Conservation (phyloP, 148 eudicot species). For the Silene uniflora region DNA sequence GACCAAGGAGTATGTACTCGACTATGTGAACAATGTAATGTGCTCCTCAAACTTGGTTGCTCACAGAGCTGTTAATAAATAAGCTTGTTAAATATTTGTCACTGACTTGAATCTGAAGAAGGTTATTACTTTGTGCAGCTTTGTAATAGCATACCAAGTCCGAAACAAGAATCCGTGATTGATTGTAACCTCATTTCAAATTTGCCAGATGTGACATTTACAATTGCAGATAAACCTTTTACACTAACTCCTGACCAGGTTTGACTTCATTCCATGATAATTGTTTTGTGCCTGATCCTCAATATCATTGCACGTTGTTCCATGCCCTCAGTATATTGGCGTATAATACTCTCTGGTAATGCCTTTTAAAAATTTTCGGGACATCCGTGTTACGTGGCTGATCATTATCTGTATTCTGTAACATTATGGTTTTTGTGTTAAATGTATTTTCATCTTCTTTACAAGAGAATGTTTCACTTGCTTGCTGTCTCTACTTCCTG, state of each 20-base stretch:
- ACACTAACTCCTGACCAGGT: conserved; percentile 87
- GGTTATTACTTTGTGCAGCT: conserved; percentile 41
- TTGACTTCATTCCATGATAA: conserved; percentile 6
- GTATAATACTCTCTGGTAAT: background rate
- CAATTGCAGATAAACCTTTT: conserved; percentile 57
- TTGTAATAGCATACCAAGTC: conserved; percentile 80
- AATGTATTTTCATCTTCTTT: background rate
- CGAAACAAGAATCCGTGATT: conserved; percentile 63
- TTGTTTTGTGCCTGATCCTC: background rate
- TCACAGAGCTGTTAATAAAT: background rate
- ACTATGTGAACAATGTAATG: conserved; percentile 67
- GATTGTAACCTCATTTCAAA: conserved; percentile 50
- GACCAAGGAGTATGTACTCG: conserved; percentile 63
- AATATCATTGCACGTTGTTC: background rate
- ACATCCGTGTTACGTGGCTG: background rate
- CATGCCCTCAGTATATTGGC: background rate
- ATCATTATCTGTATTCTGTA: background rate
- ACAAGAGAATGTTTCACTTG: background rate
- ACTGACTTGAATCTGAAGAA: conserved; percentile 13
- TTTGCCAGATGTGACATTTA: conserved; percentile 77
- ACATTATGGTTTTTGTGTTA: background rate
- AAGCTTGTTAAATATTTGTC: background rate
- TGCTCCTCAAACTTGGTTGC: background rate
- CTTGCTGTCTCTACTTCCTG: background rate
- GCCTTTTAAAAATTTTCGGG: background rate